Percentiles rank a stretch among this genome's conserved stretches.
Evolutionary conservation across 2,329 filamentous ascomycete species (phyloP).

Genomic region (Monosporascus sp.): DNA sequence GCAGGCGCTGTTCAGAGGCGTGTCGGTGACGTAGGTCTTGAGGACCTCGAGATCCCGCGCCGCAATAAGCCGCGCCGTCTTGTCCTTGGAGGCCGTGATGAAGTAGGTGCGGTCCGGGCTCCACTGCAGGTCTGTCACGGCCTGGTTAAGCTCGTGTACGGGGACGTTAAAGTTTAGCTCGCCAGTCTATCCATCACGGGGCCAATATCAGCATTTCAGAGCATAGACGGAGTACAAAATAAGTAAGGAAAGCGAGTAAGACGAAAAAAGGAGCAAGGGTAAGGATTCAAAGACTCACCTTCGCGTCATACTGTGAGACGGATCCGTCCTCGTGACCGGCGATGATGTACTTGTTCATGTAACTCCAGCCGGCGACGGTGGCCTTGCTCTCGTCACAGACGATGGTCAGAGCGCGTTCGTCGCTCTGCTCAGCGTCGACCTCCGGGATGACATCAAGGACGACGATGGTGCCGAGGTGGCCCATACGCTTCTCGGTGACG

Average conservation of each 20-base stretch:
- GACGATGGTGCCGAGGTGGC: constrained; percentile 88
- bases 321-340: constrained; percentile 95
- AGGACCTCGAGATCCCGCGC: constrained; percentile 82
- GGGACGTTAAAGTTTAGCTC: constrained; percentile 76
- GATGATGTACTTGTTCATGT: constrained; percentile 91
- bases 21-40: constrained; percentile 90
- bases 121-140: constrained; percentile 94
- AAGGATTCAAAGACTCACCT: constrained; percentile 46
- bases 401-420: constrained; percentile 80
- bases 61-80: constrained; percentile 81
- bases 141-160: constrained; percentile 76
- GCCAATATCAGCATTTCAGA: neutral
- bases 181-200: constrained; percentile 53
- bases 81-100: constrained; percentile 97
- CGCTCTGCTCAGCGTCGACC: constrained; percentile 73
- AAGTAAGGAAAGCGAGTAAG: neutral
- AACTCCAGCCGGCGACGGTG: constrained; percentile 95
- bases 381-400: constrained; percentile 95
- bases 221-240: no score
- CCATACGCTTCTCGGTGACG: constrained; percentile 98
- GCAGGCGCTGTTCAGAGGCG: constrained; percentile 89
- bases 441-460: constrained; percentile 87
- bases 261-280: neutral
- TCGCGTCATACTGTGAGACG: constrained; percentile 85
- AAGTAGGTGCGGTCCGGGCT: constrained; percentile 92